Evolutionary conservation across 768 basidiomycete species (phyloP), one percentile per base, ranked within the genome.

Genomic region (Lepiota venenata): DNA sequence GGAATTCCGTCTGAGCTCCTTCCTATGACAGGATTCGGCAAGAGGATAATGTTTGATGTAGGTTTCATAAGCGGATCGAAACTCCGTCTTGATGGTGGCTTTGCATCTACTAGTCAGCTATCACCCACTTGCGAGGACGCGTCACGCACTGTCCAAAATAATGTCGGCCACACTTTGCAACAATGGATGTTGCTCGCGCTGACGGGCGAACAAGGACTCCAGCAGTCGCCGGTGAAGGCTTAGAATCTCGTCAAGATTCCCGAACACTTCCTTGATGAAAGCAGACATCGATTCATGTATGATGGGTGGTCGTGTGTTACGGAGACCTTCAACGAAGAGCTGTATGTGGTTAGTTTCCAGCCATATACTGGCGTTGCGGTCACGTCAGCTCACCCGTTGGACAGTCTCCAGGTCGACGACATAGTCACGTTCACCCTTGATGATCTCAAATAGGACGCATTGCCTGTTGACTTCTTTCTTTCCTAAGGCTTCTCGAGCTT

Each of bases 41-140:
- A 95, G 74, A 3, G 93, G 93, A 57, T 93, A 95, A 57, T 93
- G 84, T 63, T 93, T 89, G 69, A 93, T 89, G 67, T 93, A 93
- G 0, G 75, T 74, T 58, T 93, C 91, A 58, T 93, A 93, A 8
- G 80, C 81, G 12, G 70, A 67, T 37, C 82, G 81, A 66, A 88
- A 90, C 29, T 78, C 74, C 18, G 62, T 60, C 57, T 66, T 71
- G 35, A 81, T 64, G 3, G 71, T 72, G 32, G 75, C 79, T 79
- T 36, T 36, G 12, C 16, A 22, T 9, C 6, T 18, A 6, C 15
- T 15, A 20, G 50, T 3, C 50, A 66, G 45, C 20, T 3, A 49
- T 61, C 66, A 59, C 22, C 69, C 67, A 71, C 48, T 56, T 27
- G 8, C 20, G 18, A 40, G 10, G 50, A 20, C 11, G 52, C 14